Base-by-base conservation (phyloP, 768 basidiomycete genomes). In the Trametes punicea region DNA sequence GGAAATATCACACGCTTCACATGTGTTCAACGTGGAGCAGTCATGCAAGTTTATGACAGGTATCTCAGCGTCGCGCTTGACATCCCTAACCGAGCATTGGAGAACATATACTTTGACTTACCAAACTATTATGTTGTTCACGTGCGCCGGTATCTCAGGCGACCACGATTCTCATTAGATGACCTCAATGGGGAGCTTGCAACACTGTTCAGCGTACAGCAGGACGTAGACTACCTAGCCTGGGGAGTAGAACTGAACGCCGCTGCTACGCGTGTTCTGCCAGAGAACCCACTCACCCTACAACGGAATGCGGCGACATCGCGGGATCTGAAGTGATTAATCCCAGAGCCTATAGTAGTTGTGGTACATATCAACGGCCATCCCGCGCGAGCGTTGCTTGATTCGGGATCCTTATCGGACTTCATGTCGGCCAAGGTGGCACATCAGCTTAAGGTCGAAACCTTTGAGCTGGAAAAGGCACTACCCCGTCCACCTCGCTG, bases 401-500 rank as follows among this genome's bases (percentile, higher is more conserved):
- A 73, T n/a, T 56, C 64, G 0, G 67, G 70, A 1, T 73, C 67
- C 0, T 13, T 69, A 4, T 60, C 68, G 0, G 72, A 73, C 38
- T 71, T 73, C n/a, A 64, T 74, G 27, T 73, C 68, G 0, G 51
- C 66, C 0, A 70, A 57, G 0, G 4, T 74, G 0, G 69, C 62
- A 0, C 63, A 74, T 21, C 70, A 72, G 40, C 38, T 74, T 0
- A 40, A 60, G 0, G 6, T 71, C 0, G 11, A 39, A 3, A 9
- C 23, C 0, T 40, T 55, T 2, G 33, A 39, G 7, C 51, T 73
- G 0, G 56, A 23, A 0, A 73, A 68, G 15, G 68, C 68, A 0
- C 31, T 72, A 8, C 63, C n/a, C 62, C 0, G 44, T 72, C 0
- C 67, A 73, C 23, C 41, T 75, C 0, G 71, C 71, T 0, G 69